These are phyloP conservation scores for Syncephalastrum racemosum DNA, from an alignment of 371 early-diverging fungal genomes.

Conservation along the genomic window DNA sequence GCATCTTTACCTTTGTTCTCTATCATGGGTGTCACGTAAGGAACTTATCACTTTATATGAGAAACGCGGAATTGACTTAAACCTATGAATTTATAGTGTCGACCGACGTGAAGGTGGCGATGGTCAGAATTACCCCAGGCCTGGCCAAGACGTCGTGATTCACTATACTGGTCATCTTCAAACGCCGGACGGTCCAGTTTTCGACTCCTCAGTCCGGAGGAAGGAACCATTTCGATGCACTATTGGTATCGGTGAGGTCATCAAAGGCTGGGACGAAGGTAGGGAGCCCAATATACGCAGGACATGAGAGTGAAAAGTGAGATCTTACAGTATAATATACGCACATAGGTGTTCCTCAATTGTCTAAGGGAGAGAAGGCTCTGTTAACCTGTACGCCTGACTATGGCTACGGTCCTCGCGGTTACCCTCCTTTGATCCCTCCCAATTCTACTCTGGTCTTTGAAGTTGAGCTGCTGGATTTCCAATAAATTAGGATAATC, in stretches of 20 bases:
- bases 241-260: slow-evolving; percentile 94
- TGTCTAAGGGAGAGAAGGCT: slow-evolving; percentile 78
- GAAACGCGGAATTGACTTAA: neutral
- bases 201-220: slow-evolving; percentile 88
- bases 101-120: slow-evolving; percentile 65
- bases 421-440: slow-evolving; percentile 77
- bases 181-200: slow-evolving; percentile 64
- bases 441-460: slow-evolving; percentile 83
- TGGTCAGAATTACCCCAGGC: slow-evolving; percentile 82
- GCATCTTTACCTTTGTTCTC: no score
- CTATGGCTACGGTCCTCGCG: slow-evolving; percentile 72
- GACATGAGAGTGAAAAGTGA: neutral
- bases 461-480: slow-evolving; percentile 77
- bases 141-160: slow-evolving; percentile 66
- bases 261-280: slow-evolving; percentile 79
- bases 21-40: slow-evolving; percentile 45
- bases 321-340: no score
- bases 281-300: slow-evolving; percentile 3
- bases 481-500: slow-evolving; percentile 66
- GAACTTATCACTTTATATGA: neutral
- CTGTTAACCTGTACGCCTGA: slow-evolving; percentile 71
- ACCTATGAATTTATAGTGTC: slow-evolving; percentile 15
- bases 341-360: slow-evolving; percentile 72
- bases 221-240: slow-evolving; percentile 72
- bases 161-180: slow-evolving; percentile 73